phyloP scores from a whole-genome alignment of 1,284 basidiomycete species.

The Fomes fomentarius region DNA sequence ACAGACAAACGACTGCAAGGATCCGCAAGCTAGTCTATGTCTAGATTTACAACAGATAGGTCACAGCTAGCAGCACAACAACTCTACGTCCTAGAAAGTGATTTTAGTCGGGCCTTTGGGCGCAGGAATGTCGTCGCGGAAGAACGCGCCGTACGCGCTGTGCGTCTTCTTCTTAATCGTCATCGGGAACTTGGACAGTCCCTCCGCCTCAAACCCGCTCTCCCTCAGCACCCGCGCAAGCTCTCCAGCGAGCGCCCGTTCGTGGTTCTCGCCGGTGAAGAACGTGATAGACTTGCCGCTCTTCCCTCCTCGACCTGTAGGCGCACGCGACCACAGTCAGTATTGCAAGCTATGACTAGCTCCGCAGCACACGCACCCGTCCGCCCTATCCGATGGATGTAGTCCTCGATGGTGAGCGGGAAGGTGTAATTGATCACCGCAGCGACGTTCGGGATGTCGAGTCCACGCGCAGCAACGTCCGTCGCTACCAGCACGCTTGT shows the following conservation, averaged over 20 bases:
- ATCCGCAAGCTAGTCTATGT: too few relatives aligned
- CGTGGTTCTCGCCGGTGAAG: slow-evolving; percentile 91
- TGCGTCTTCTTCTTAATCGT: slow-evolving; percentile 97
- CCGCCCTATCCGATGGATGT: slow-evolving; percentile 96
- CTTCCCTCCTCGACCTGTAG: slow-evolving; percentile 85
- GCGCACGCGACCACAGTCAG: slow-evolving; percentile 13
- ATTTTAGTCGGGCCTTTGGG: slow-evolving; percentile 88
- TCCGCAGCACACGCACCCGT: slow-evolving; percentile 72
- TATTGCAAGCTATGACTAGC: too few relatives aligned
- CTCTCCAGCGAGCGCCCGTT: slow-evolving; percentile 90
- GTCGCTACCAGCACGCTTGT: slow-evolving; percentile 93
- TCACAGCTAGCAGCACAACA: too few relatives aligned
- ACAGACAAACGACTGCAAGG: too few relatives aligned
- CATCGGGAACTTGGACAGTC: slow-evolving; percentile 90
- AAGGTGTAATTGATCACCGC: slow-evolving; percentile 96
- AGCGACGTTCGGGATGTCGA: slow-evolving; percentile 97
- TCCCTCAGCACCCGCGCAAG: slow-evolving; percentile 91
- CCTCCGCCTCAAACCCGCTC: slow-evolving; percentile 81
- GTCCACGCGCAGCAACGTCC: slow-evolving; percentile 94
- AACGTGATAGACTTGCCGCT: slow-evolving; percentile 95
- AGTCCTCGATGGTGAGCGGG: slow-evolving; percentile 95
- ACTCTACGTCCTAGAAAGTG: slow-evolving; percentile 58
- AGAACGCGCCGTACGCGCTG: slow-evolving; percentile 84
- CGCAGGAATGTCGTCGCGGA: slow-evolving; percentile 75
- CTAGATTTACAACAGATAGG: too few relatives aligned